phyloP scores from a whole-genome alignment of 805 yeast species.

The Teunomyces stri region DNA sequence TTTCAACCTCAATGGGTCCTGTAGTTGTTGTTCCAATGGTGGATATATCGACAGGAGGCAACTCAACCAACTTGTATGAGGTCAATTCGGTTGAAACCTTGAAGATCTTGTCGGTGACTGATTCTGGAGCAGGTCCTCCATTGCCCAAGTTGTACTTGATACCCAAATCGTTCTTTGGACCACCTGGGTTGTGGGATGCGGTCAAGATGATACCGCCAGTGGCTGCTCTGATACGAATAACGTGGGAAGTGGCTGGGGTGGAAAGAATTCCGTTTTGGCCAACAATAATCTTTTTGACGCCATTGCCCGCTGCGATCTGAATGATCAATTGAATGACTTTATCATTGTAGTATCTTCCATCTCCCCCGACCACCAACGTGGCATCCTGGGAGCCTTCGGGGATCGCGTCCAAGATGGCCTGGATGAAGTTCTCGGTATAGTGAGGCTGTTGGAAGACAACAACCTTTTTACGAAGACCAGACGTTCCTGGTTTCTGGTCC shows the following conservation, averaged over 20 bases:
- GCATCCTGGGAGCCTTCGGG: conserved; percentile 83
- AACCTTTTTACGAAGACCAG: conserved; percentile 93
- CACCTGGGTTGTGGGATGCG: conserved; percentile 98
- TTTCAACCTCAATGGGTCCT: conserved; percentile 70
- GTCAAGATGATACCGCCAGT: conserved; percentile 97
- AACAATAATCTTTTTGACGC: conserved; percentile 77
- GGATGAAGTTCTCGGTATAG: conserved; percentile 93
- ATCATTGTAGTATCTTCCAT: conserved; percentile 89
- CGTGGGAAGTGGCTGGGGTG: conserved; percentile 95
- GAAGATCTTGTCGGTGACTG: conserved; percentile 84
- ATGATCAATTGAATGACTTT: conserved; percentile 79
- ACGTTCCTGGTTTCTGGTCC: conserved; percentile 98
- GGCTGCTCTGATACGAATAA: conserved; percentile 70
- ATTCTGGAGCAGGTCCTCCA: conserved; percentile 98
- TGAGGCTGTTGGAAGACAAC: conserved; percentile 72
- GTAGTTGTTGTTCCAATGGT: conserved; percentile 47
- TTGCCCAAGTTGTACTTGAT: conserved; percentile 92
- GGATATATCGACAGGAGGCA: conserved; percentile 65
- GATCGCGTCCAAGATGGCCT: conserved; percentile 77
- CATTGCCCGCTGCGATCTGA: conserved; percentile 85
- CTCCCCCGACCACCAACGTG: conserved; percentile 91
- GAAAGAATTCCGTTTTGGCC: conserved; percentile 89
- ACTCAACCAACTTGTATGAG: conserved; percentile 57
- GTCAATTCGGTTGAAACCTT: conserved; percentile 60
- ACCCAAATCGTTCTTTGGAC: conserved; percentile 88